Base-by-base conservation (phyloP, 306 rosid genomes). In the Vigna angularis region DNA sequence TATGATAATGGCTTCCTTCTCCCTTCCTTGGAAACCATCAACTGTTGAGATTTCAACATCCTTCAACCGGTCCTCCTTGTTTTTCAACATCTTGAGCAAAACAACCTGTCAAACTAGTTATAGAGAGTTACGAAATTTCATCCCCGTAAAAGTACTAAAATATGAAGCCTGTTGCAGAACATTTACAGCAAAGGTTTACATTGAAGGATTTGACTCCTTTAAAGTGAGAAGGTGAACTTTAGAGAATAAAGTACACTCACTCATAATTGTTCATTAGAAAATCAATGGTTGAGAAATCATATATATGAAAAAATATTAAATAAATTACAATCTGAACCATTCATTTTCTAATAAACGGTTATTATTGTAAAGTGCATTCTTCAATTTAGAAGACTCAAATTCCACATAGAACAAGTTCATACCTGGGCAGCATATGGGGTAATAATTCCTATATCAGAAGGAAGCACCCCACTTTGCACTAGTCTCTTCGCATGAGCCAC, bases 391-490 rank as follows among this genome's bases (percentile, higher is more conserved):
- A 13, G 61, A 56, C 32, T 6, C 32, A 20, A 22, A 20, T 56
- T 12, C 62, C 72, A 62, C 50, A 52, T 10, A 73, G 62, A 81
- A 75, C 20, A 24, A 52, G 69, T 36, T 36, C 24, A 28, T 83
- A 92, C 99, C 96, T 95, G 99, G 47, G 99, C 99, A 66, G 97
- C 96, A 72, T 95, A 95, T 49, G 99, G 99, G 61, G 98, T 89
- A 70, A 95, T 93, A 62, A 95, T 90, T 85, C 99, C 99, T 83
- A 95, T 93, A 83, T 88, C 97, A 79, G 96, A 93, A 85, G 97
- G 91, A 71, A 77, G 94, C 72, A 93, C 94, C 47, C 99, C 98
- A 26, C 98, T 91, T 83, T 81, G 89, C 76, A 91, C 84, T 56
- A 95, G 88, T 83, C 96, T 79, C 87, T 88, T 93, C 48, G 97